phyloP scores from a whole-genome alignment of 116 monocot genomes.

The Dioscorea cayenensis region DNA sequence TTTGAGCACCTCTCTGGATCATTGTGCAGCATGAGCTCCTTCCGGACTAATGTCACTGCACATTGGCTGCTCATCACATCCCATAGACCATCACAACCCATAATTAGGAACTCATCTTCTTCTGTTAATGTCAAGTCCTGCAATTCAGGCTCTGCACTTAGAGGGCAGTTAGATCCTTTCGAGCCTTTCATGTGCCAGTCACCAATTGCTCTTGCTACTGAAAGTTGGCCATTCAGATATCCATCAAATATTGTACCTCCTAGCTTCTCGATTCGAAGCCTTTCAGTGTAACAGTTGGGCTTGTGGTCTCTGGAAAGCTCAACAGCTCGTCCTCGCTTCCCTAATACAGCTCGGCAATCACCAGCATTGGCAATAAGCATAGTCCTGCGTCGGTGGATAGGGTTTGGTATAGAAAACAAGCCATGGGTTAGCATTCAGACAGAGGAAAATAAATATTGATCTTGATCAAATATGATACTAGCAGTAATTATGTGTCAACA shows the following conservation, averaged over 20 bases:
- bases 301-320: conserved; percentile 47
- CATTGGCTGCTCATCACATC: conserved; percentile 49
- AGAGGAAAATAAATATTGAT: not conserved
- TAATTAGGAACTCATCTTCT: conserved; percentile 53
- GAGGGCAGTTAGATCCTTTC: conserved; percentile 15
- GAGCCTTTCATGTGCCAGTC: conserved; percentile 42
- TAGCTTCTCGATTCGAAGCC: conserved; percentile 22
- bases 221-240: conserved; percentile 47
- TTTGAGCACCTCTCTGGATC: conserved; percentile 32
- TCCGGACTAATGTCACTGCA: conserved; percentile 30
- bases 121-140: conserved; percentile 15
- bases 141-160: conserved; percentile 48
- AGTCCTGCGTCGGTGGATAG: conserved; percentile 5
- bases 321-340: conserved; percentile 25
- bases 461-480: not conserved
- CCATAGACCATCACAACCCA: conserved; percentile 57
- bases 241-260: conserved; percentile 41
- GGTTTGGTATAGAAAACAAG: not conserved
- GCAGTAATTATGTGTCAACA: not conserved
- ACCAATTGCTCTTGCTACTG: conserved; percentile 38
- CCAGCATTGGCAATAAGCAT: conserved; percentile 44
- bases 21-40: conserved; percentile 28
- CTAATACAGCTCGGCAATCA: conserved; percentile 47
- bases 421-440: not conserved
- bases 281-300: conserved; percentile 20